A percentile compares a stretch with the other conserved stretches of the same genome.
Conservation (phyloP, 805 yeast species). For the Limtongia smithiae region DNA sequence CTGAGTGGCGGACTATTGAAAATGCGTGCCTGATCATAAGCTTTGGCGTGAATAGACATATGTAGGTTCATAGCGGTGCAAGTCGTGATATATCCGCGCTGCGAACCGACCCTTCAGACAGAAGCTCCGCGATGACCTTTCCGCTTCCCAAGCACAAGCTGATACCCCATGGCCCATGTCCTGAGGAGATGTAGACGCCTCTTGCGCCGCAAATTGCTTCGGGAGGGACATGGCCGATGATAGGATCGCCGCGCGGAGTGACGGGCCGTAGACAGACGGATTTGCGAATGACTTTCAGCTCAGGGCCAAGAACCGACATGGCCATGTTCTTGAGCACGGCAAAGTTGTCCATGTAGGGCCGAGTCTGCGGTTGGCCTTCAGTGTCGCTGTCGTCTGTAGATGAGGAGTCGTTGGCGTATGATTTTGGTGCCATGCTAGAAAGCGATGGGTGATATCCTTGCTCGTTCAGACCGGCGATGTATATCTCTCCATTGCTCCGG, state of each 20-base stretch:
- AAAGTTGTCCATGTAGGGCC: background rate
- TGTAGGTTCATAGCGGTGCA: background rate
- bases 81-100: constrained; percentile 23
- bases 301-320: constrained; percentile 25
- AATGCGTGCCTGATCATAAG: no score
- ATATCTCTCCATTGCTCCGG: constrained; percentile 30
- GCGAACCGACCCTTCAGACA: constrained; percentile 54
- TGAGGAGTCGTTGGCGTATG: background rate
- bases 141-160: constrained; percentile 88
- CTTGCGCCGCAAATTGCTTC: constrained; percentile 15
- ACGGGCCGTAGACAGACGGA: constrained; percentile 28
- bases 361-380: background rate
- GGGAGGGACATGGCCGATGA: constrained; percentile 24
- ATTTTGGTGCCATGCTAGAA: constrained; percentile 17
- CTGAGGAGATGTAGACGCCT: constrained; percentile 41
- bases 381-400: background rate
- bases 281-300: constrained; percentile 9
- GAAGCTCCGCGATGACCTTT: constrained; percentile 68
- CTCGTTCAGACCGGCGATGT: constrained; percentile 28
- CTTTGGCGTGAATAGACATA: no score
- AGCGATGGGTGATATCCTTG: constrained; percentile 23
- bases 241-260: constrained; percentile 29
- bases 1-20: no score
- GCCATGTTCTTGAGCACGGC: constrained; percentile 12
- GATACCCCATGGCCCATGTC: constrained; percentile 92